These are phyloP conservation scores for Starmerella sp. DNA, from an alignment of 805 yeast species.

Conservation along the genomic window DNA sequence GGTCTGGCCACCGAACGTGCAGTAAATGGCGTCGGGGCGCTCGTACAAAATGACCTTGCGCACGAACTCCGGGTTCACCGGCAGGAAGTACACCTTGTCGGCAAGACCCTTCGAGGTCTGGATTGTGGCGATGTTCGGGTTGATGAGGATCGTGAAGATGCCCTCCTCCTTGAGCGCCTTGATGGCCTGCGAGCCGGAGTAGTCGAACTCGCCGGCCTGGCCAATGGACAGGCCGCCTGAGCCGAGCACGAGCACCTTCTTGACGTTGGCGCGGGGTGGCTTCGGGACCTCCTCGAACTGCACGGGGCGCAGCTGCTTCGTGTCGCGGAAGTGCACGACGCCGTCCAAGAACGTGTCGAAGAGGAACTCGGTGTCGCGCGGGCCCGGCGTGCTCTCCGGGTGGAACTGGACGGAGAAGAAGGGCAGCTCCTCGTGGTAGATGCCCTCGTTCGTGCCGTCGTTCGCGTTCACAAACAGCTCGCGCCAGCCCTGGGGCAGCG, in stretches of 20 bases:
- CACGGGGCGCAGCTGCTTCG: constrained; percentile 50
- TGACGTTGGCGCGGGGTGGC: constrained; percentile 46
- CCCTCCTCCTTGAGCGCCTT: constrained; percentile 98
- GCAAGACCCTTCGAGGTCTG: constrained; percentile 97
- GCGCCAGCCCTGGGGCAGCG: constrained; percentile 66
- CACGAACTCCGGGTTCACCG: constrained; percentile 95
- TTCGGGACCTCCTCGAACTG: constrained; percentile 49
- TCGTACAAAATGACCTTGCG: constrained; percentile 90
- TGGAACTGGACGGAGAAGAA: constrained; percentile 63
- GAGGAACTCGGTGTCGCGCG: constrained; percentile 94
- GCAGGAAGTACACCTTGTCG: constrained; percentile 93
- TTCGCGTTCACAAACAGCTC: constrained; percentile 87
- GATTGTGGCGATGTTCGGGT: constrained; percentile 96
- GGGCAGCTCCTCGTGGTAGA: constrained; percentile 79
- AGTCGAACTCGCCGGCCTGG: constrained; percentile 98
- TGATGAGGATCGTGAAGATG: constrained; percentile 86
- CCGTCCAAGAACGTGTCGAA: constrained; percentile 86
- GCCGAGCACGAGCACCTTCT: constrained; percentile 88
- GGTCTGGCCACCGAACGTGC: constrained; percentile 98
- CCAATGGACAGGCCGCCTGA: constrained; percentile 98
- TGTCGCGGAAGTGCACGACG: constrained; percentile 45
- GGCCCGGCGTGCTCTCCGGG: constrained; percentile 99
- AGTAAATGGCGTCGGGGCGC: constrained; percentile 92
- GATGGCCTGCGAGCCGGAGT: constrained; percentile 97
- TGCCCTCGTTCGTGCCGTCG: constrained; percentile 95